Base-by-base conservation (phyloP, 768 basidiomycete species). In the Rhodotorula diobovata region DNA sequence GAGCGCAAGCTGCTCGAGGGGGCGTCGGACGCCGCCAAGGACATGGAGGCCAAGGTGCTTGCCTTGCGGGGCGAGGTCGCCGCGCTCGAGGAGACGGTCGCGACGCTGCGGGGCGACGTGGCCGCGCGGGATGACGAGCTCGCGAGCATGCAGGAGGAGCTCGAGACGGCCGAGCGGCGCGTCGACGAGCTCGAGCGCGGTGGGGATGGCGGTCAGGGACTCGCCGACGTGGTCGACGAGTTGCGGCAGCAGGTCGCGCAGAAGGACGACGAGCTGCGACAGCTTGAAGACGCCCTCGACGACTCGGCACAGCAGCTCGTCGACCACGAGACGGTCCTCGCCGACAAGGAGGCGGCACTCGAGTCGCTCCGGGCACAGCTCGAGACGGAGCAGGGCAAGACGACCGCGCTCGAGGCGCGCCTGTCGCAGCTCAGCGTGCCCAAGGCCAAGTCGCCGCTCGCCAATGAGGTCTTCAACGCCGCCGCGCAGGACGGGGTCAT, bases 221-320 rank as follows among this genome's bases (percentile, higher is more conserved):
- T n/a, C 32, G 55, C 35, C 39, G 34, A n/a, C 37, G 62, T 67
- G 18, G 43, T 63, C 55, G 67, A 62, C 16, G 61, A 63, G 1
- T 62, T 75, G 28, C 64, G 57, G 23, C 35, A 32, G 25, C 60
- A 63, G 39, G 53, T 69, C 34, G 53, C 41, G 28, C 50, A 45
- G 20, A 64, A 56, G 28, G 63, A 67, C 30, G 63, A 58, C 11
- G 62, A 67, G 64, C 51, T 69, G 25, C 61, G 63, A 35, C 72
- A 74, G 37, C 62, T 70, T 53, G 68, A 69, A n/a, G 70, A 68
- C 18, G 73, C 73, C 15, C 66, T 76, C 60, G 72, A 73, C 35
- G 68, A 69, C 51, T 67, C 72, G 37, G 72, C 67, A 16, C 51
- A 45, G 34, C 70, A 68, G 58, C 70, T 75, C 43, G 62, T 75